Evolutionary conservation across 352 stramenopile species (phyloP).

Genomic region (Phytophthora kernoviae): DNA sequence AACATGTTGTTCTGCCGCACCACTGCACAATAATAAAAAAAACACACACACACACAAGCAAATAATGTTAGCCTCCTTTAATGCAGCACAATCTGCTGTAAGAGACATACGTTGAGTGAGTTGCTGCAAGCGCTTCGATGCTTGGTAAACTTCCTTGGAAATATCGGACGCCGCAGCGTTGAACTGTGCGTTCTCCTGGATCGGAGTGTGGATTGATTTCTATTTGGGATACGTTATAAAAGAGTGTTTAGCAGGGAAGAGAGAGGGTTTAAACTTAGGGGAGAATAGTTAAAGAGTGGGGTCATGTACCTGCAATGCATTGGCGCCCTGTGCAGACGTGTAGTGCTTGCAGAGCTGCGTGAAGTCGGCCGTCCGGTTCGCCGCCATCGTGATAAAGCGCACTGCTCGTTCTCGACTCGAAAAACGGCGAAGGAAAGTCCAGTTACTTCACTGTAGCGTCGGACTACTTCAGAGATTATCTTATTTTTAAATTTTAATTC

Average conservation of each 20-base stretch:
- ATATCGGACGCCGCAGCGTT: conserved; percentile 82
- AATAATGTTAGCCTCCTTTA: neutral
- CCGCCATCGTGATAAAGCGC: conserved; percentile 45
- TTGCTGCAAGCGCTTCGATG: conserved; percentile 81
- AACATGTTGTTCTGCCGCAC: conserved; percentile 91
- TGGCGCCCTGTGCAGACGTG: conserved; percentile 36
- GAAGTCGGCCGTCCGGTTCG: conserved; percentile 78
- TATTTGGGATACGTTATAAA: conserved; percentile 10
- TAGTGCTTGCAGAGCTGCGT: conserved; percentile 65
- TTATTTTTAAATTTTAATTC: too few species aligned
- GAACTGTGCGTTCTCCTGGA: conserved; percentile 82
- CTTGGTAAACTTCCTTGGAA: conserved; percentile 84
- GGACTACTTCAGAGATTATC: too few species aligned
- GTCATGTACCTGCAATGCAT: conserved; percentile 27
- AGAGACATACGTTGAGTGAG: conserved; percentile 67
- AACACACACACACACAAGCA: neutral
- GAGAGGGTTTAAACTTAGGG: neutral
- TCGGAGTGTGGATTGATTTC: conserved; percentile 50
- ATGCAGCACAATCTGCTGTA: neutral
- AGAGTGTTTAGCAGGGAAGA: neutral
- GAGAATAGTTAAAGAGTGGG: neutral
- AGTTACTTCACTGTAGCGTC: too few species aligned
- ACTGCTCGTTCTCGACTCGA: too few species aligned
- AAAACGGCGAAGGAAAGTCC: neutral
- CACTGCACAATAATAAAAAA: conserved; percentile 46